Conservation (phyloP, 345 rosid species). For the Theobroma cacao region DNA sequence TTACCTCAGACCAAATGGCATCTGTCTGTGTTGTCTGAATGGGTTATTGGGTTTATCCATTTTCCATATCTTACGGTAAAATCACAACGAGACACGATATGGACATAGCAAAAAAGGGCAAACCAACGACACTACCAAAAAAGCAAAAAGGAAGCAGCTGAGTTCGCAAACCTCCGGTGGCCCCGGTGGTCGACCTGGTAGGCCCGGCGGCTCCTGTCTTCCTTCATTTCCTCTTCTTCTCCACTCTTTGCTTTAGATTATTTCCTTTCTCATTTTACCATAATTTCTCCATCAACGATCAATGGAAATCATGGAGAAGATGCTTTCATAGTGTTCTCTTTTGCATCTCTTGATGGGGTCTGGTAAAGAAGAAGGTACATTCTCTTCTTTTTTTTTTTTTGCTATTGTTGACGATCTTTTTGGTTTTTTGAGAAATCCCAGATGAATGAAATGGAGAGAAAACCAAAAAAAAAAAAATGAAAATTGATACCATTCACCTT, state of each 20-base stretch:
- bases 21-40: background rate
- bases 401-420: background rate
- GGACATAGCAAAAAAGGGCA: background rate
- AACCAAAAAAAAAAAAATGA: background rate
- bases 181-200: background rate
- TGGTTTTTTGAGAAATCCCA: background rate
- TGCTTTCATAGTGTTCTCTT: background rate
- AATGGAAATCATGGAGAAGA: background rate
- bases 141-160: background rate
- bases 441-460: background rate
- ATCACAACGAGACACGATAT: background rate
- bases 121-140: background rate
- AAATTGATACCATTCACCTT: background rate
- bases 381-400: background rate
- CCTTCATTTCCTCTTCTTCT: background rate
- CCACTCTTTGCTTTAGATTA: background rate
- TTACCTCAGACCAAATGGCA: background rate
- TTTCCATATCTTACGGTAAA: background rate
- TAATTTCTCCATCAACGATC: background rate
- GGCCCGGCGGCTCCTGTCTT: background rate
- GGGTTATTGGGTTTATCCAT: background rate
- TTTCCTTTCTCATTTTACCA: background rate
- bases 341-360: background rate
- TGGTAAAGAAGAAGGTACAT: slow-evolving; percentile 3
- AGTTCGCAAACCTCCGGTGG: background rate